Evolutionary conservation across 1,139 yeast genomes (phyloP), one percentile per base, ranked within the genome.

Genomic region (Blastobotrys aristatus): DNA sequence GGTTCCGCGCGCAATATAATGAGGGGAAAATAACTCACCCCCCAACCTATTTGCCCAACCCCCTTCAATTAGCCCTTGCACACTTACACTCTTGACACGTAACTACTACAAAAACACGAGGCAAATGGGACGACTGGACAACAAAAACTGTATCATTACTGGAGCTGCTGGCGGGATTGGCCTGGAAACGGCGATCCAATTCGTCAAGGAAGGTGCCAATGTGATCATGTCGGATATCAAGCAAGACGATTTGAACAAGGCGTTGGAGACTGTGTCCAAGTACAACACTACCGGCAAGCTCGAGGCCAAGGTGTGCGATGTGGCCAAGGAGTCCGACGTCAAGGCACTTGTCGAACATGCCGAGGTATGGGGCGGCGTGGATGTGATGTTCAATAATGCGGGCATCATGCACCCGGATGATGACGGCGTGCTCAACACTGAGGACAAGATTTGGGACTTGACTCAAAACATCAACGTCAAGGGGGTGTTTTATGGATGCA

Each of bases 391-490:
- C 61, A 81, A 83, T 70, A 74, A 84, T 48, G 90, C 90, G 26
- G 90, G 92, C 22, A 83, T 83, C 70, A 80, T 84, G 73, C 87
- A 82, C 64, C 80, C 82, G 60, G 77, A 73, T 68, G 83, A 85
- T 30, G 89, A 65, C 49, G 68, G 67, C 16, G 65, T 65, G 20
- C 56, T 65, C 47, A 64, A 61, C 54, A 67, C 70, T 18, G 68
- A 67, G 21, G 73, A 72, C 20, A 64, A 66, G 43, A 71, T 72
- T 51, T 78, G 80, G 79, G 72, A 72, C 51, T 64, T 67, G 53
- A 67, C 80, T 43, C 73, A 76, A 61, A 71, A 68, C 54, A 70
- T 78, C 53, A 77, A 78, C 54, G 75, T 80, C 53, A 74, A 77
- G 61, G 79, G 82, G 16, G 79, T 79, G 4, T 76, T 72, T 57